A percentile compares a stretch with the other conserved stretches of the same genome.
Evolutionary conservation across 805 yeast genomes (phyloP).

Genomic region (Yueomyces sp.): DNA sequence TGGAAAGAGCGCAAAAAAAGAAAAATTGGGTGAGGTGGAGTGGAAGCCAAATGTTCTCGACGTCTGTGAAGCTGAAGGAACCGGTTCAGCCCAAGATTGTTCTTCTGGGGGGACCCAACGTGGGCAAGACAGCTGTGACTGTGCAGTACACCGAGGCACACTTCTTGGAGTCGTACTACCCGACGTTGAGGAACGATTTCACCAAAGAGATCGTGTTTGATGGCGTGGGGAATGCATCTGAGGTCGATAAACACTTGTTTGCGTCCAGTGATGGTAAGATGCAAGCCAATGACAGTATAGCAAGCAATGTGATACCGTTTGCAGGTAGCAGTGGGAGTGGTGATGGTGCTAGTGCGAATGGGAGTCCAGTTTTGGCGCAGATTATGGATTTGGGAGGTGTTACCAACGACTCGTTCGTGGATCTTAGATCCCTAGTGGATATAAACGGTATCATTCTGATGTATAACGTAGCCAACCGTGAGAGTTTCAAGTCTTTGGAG

Average conservation of each 20-base stretch:
- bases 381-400: constrained; percentile 45
- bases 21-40: no score
- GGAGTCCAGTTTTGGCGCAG: constrained; percentile 11
- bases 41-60: no score
- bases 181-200: constrained; percentile 72
- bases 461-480: constrained; percentile 67
- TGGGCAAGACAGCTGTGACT: constrained; percentile 76
- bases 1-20: no score
- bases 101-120: constrained; percentile 78
- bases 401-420: constrained; percentile 44
- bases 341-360: not conserved
- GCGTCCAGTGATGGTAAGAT: not conserved
- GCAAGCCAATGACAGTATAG: not conserved
- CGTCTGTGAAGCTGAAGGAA: not conserved
- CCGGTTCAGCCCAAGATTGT: constrained; percentile 47
- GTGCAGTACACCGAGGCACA: constrained; percentile 80
- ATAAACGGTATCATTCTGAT: constrained; percentile 75
- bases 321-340: not conserved
- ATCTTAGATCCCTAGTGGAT: constrained; percentile 64
- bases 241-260: no score
- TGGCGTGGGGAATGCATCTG: not conserved
- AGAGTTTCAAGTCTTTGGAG: constrained; percentile 64
- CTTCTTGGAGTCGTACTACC: constrained; percentile 80
- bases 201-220: constrained; percentile 54
- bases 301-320: no score